Percentiles rank a stretch among this genome's conserved stretches.
Evolutionary conservation across 495 filamentous ascomycete species (phyloP).

Genomic region (Thozetella sp.): DNA sequence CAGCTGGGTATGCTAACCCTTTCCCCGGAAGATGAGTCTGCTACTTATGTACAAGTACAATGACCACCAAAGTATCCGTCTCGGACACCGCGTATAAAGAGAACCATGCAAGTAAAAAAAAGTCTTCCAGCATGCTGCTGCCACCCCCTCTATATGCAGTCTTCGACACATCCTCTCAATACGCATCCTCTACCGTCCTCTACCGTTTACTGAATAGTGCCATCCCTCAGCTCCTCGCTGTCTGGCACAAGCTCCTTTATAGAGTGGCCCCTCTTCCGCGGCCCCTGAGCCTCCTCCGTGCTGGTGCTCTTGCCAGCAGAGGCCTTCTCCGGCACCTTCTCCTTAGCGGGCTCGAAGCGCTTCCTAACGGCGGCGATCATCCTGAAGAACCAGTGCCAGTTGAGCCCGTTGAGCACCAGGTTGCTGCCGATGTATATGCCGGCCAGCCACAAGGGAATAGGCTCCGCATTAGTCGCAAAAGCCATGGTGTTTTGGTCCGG

Average conservation of each 20-base stretch:
- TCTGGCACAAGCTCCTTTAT: slow-evolving; percentile 32
- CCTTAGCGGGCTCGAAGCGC: slow-evolving; percentile 73
- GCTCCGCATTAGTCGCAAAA: slow-evolving; percentile 42
- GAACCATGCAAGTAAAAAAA: no score
- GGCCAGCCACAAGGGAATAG: slow-evolving; percentile 81
- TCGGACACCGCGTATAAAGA: no score
- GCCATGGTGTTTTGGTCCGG: slow-evolving; percentile 43
- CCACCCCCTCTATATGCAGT: background rate
- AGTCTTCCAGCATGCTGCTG: no score
- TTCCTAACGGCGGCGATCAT: slow-evolving; percentile 93
- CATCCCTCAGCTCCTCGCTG: slow-evolving; percentile 28
- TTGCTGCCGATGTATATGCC: slow-evolving; percentile 76
- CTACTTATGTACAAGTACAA: background rate
- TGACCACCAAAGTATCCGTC: background rate
- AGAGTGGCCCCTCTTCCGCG: slow-evolving; percentile 13
- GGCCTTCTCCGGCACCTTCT: slow-evolving; percentile 24
- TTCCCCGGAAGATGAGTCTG: background rate
- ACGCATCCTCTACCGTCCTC: background rate
- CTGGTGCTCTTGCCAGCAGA: background rate
- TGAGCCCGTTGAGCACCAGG: slow-evolving; percentile 78
- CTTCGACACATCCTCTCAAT: background rate
- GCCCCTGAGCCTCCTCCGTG: slow-evolving; percentile 2
- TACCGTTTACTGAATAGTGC: slow-evolving; percentile 28
- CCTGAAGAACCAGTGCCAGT: slow-evolving; percentile 96
- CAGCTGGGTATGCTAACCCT: background rate